phyloP scores from a whole-genome alignment of 768 basidiomycete genomes.

The Cystoderma amianthinum region DNA sequence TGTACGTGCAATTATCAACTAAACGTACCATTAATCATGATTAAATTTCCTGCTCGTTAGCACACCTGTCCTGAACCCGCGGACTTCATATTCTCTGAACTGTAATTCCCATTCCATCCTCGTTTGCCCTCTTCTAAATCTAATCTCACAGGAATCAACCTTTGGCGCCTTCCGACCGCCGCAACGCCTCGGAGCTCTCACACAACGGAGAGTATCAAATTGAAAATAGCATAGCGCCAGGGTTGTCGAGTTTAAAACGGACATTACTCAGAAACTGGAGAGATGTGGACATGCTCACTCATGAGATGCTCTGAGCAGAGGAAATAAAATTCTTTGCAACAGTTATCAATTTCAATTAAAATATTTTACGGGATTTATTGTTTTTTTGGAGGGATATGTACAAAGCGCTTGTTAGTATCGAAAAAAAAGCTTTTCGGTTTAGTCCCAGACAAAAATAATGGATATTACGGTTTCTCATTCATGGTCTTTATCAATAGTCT shows the following conservation, averaged over 20 bases:
- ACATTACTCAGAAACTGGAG: background rate
- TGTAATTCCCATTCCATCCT: slow-evolving; percentile 12
- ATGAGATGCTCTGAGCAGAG: background rate
- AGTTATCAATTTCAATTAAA: too few species aligned
- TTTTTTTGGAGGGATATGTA: too few species aligned
- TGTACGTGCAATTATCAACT: slow-evolving; percentile 26
- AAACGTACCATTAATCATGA: background rate
- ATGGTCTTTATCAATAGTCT: too few species aligned
- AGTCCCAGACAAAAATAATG: too few species aligned
- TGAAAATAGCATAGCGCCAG: background rate
- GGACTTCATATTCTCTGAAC: slow-evolving; percentile 41
- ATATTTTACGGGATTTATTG: too few species aligned
- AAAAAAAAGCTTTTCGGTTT: too few species aligned
- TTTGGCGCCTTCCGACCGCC: slow-evolving; percentile 52
- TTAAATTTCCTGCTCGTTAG: slow-evolving; percentile 22
- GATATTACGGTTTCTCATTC: too few species aligned
- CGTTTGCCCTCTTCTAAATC: background rate
- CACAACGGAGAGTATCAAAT: slow-evolving; percentile 1
- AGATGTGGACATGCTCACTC: background rate
- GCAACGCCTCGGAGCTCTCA: slow-evolving; percentile 45
- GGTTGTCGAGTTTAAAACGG: background rate
- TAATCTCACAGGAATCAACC: slow-evolving; percentile 48
- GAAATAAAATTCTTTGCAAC: too few species aligned
- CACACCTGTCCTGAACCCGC: slow-evolving; percentile 46
- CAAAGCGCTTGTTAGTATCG: too few species aligned